Evolutionary conservation across 2,329 filamentous ascomycete species (phyloP), one percentile per base, ranked within the genome.

Genomic region (Colletotrichum eremochloae): DNA sequence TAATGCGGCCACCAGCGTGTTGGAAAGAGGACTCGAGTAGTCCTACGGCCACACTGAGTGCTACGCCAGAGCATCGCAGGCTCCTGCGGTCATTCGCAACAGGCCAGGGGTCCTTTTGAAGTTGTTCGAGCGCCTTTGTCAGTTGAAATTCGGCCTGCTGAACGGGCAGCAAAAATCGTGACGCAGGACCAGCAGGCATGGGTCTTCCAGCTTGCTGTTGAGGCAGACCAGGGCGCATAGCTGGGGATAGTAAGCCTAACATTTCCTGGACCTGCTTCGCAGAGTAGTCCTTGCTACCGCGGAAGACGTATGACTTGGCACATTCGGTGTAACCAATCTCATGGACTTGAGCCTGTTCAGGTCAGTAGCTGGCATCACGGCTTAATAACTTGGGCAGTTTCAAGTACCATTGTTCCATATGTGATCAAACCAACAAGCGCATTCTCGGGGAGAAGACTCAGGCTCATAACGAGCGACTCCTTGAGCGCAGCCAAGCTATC

Each of bases 261-360:
- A 99, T 99, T 80, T 99, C 96, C 82, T 98, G 96, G n/a, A 99
- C 95, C 81, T 98, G 95, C 85, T 98, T 98, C 66, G 95, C 94
- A n/a, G 92, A 89, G 82, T 99, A 99, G 79, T 99, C 96, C 86
- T 98, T 99, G 87, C 92, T 98, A 50, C 96, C 96, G 68, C 96
- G 91, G 88, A 99, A 99, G 53, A 99, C 96, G 79, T 98, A 99
- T 7, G 96, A 98, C 84, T 98, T 99, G 75, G 96, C 94, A 83
- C 96, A 99, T 83, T 98, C 96, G 67, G 94, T 95, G 81, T 99
- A 99, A 67, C 96, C 96, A 76, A 99, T 94, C 84, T 99, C 96
- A 81, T 99, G 96, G 24, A 99, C 94, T 89, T 98, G 95, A 42
- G 94, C 91, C 93, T 95, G 76, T 18, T 31, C 58, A 75, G 14